phyloP scores from a whole-genome alignment of 768 basidiomycete genomes.

The Clavaria fumosa region DNA sequence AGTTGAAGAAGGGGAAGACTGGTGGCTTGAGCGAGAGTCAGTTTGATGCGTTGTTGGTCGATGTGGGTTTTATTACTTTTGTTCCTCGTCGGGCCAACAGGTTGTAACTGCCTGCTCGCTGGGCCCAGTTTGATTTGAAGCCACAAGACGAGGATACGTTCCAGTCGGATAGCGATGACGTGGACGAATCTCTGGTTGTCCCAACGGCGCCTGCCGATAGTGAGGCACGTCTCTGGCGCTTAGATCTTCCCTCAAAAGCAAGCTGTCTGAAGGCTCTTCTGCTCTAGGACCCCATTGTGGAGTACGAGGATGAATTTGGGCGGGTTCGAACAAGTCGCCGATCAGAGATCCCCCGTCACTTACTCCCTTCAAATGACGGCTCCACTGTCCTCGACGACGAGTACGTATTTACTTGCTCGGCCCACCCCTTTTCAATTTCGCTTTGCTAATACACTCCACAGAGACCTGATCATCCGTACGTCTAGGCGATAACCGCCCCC shows the following conservation, averaged over 20 bases:
- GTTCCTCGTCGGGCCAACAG: neutral
- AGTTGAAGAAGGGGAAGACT: constrained; percentile 60
- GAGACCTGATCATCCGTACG: constrained; percentile 47
- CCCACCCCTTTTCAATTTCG: constrained; percentile 6
- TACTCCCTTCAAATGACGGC: constrained; percentile 31
- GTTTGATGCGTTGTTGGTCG: constrained; percentile 56
- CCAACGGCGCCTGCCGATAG: constrained; percentile 26
- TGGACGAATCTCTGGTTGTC: constrained; percentile 60
- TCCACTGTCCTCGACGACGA: constrained; percentile 41
- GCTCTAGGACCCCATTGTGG: constrained; percentile 64
- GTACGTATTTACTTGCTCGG: constrained; percentile 22
- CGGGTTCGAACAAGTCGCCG: constrained; percentile 50
- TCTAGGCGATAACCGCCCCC: constrained; percentile 3
- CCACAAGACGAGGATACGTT: constrained; percentile 30
- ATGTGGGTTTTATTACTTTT: constrained; percentile 34
- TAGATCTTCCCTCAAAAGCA: neutral
- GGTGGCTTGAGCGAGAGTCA: constrained; percentile 67
- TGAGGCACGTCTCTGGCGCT: constrained; percentile 17
- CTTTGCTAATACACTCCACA: constrained; percentile 16
- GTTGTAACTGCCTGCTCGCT: constrained; percentile 1
- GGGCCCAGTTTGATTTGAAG: constrained; percentile 52
- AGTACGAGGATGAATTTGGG: constrained; percentile 82
- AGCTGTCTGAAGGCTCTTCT: neutral
- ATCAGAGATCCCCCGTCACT: constrained; percentile 64
- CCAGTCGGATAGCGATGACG: constrained; percentile 60